Evolutionary conservation across 1,284 basidiomycete genomes (phyloP).

Genomic region (Cryptococcus deneoformans): DNA sequence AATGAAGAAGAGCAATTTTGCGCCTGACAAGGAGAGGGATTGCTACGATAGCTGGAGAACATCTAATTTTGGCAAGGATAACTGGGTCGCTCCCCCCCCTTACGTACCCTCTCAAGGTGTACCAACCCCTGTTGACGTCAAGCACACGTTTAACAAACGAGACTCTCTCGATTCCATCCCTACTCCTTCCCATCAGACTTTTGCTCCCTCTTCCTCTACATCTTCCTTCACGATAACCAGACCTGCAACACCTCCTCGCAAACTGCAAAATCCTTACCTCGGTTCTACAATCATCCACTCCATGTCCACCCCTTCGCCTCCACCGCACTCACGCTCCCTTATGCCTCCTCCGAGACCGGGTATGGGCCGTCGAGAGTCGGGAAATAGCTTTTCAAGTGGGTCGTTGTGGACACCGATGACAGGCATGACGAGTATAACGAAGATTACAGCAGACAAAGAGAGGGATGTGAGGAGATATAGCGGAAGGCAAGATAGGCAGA

Average conservation of each 20-base stretch:
- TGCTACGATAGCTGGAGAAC: background rate
- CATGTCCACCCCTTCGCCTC: slow-evolving; percentile 7
- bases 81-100: slow-evolving; percentile 26
- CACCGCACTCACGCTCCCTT: background rate
- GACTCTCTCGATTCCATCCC: slow-evolving; percentile 15
- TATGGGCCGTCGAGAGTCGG: slow-evolving; percentile 1
- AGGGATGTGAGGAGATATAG: background rate
- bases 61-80: background rate
- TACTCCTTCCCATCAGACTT: slow-evolving; percentile 7
- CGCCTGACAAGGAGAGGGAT: slow-evolving; percentile 2
- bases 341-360: slow-evolving; percentile 17
- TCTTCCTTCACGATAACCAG: background rate
- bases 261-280: background rate
- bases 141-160: background rate
- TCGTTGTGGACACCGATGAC: background rate
- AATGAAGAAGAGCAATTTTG: slow-evolving; percentile 5
- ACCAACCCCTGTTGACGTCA: background rate
- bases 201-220: background rate
- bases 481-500: background rate
- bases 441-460: background rate
- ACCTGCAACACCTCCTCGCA: background rate
- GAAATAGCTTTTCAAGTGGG: background rate
- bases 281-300: slow-evolving; percentile 4
- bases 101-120: slow-evolving; percentile 11
- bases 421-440: background rate